These are phyloP conservation scores for Volvox carteri DNA, from an alignment of 163 green algal genomes.

Conservation along the genomic window DNA sequence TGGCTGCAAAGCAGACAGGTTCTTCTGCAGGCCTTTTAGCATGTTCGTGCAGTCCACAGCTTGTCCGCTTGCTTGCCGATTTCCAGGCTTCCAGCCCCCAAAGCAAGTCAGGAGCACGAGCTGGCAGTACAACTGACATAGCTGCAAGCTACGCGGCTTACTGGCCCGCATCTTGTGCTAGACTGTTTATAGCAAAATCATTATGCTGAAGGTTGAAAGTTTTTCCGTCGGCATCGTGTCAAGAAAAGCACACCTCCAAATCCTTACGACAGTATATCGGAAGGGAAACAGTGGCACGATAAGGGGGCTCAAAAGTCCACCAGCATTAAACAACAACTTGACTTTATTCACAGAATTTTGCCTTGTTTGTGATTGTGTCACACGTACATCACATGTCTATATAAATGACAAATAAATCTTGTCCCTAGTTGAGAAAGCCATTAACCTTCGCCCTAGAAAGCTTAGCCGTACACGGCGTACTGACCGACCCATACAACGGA, in stretches of 20 bases:
- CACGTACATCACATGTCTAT: too few species aligned
- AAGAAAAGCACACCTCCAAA: not conserved
- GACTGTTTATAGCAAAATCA: not conserved
- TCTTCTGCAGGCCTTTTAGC: not conserved
- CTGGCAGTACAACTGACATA: slow-evolving; percentile 6
- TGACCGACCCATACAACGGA: too few species aligned
- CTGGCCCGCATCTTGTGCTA: not conserved
- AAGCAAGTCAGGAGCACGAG: slow-evolving; percentile 10
- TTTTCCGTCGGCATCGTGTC: not conserved
- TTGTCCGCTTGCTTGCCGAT: not conserved
- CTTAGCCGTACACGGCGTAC: too few species aligned
- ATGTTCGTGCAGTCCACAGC: not conserved
- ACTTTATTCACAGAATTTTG: too few species aligned
- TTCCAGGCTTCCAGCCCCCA: not conserved
- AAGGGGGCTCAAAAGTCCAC: too few species aligned
- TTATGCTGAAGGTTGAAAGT: not conserved
- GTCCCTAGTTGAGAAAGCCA: too few species aligned
- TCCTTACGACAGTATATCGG: too few species aligned
- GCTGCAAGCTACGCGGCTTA: not conserved
- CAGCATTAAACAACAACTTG: too few species aligned
- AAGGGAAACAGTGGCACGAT: too few species aligned
- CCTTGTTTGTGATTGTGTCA: too few species aligned
- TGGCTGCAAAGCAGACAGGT: not conserved
- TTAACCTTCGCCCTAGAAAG: too few species aligned
- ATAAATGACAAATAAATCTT: too few species aligned